Conservation (phyloP, 1,284 basidiomycete genomes). For the Coriolopsis trogii region DNA sequence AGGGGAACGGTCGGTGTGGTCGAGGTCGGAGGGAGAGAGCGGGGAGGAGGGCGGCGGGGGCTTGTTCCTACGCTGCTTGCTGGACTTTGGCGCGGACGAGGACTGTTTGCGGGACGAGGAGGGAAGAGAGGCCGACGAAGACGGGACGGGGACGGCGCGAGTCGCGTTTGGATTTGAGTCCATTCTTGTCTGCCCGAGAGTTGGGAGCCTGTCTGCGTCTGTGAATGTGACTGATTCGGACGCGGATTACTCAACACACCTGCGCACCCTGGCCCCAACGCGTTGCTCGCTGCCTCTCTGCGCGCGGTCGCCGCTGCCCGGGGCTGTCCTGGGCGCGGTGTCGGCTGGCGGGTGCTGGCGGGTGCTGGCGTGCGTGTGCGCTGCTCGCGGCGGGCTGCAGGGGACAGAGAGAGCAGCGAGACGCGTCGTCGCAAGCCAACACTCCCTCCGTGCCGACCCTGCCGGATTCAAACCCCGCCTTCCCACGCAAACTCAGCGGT, state of each 20-base stretch:
- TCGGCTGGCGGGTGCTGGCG: not conserved
- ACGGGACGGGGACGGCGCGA: slow-evolving; percentile 14
- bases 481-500: slow-evolving; percentile 10
- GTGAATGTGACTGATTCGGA: slow-evolving; percentile 24
- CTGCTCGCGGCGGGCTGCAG: not conserved
- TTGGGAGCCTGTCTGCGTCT: slow-evolving; percentile 5
- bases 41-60: slow-evolving; percentile 3
- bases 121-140: slow-evolving; percentile 20
- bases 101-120: slow-evolving; percentile 7
- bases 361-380: not conserved
- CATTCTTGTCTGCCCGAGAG: slow-evolving; percentile 18
- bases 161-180: slow-evolving; percentile 10
- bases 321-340: not conserved
- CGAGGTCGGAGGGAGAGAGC: slow-evolving; percentile 5
- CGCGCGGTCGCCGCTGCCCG: not conserved
- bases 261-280: not conserved
- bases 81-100: slow-evolving; percentile 1
- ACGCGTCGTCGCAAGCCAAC: slow-evolving; percentile 1
- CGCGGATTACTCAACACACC: slow-evolving; percentile 21
- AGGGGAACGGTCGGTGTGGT: slow-evolving; percentile 13
- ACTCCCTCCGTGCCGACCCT: slow-evolving; percentile 14
- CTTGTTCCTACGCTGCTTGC: slow-evolving; percentile 9
- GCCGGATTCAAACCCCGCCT: slow-evolving; percentile 20
- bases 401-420: not conserved
- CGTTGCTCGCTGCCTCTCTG: not conserved